phyloP scores from a whole-genome alignment of 441 rosid genomes.

The Eruca vesicaria region DNA sequence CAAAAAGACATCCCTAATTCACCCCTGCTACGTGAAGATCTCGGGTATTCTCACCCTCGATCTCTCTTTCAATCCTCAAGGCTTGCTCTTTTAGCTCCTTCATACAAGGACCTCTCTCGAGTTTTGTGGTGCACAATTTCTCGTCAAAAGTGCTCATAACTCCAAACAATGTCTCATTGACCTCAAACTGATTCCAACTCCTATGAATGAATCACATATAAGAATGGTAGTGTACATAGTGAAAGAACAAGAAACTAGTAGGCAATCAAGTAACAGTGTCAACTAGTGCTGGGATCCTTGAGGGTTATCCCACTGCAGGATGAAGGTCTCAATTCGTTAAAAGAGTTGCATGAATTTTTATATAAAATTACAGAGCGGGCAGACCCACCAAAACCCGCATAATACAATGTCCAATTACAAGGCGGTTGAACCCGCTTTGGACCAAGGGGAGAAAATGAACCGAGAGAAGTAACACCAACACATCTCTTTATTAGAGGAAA shows the following conservation, averaged over 20 bases:
- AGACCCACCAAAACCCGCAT: too few species aligned
- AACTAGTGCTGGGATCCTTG: too few species aligned
- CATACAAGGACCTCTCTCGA: constrained; percentile 75
- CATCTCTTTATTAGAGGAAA: neutral
- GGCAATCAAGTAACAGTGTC: neutral
- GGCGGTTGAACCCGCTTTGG: neutral
- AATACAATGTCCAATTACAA: neutral
- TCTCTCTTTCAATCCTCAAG: constrained; percentile 84
- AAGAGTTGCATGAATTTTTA: too few species aligned
- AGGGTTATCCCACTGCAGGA: too few species aligned
- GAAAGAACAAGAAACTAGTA: neutral
- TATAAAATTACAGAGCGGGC: too few species aligned
- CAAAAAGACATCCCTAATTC: constrained; percentile 13
- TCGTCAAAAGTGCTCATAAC: constrained; percentile 87
- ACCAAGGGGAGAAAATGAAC: too few species aligned
- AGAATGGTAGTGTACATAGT: neutral
- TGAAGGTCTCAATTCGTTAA: too few species aligned
- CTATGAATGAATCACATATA: constrained; percentile 33
- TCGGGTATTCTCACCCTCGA: constrained; percentile 85
- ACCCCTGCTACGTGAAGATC: constrained; percentile 98
- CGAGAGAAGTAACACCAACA: neutral
- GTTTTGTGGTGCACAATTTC: constrained; percentile 91
- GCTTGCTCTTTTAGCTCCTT: constrained; percentile 80
- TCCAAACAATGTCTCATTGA: constrained; percentile 76
- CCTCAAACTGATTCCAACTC: constrained; percentile 92